Evolutionary conservation across 192 early-diverging fungal genomes (phyloP).

Genomic region (Oehlia diaphana): DNA sequence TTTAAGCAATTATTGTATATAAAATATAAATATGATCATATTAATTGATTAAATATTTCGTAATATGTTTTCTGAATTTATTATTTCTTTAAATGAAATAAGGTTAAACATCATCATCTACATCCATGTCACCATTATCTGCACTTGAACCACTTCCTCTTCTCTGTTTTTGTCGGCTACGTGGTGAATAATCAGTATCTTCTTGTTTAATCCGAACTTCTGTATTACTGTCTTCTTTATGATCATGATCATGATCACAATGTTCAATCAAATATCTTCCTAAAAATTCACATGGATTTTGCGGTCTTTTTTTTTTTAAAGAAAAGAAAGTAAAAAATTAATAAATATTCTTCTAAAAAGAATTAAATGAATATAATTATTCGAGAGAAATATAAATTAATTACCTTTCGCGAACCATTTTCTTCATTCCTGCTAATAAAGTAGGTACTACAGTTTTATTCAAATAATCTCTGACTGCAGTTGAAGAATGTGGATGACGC

Average conservation of each 20-base stretch:
- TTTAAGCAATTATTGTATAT: too few relatives aligned
- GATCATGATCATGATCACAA: conserved; percentile 28
- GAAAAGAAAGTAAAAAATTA: not conserved
- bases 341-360: too few relatives aligned
- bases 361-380: too few relatives aligned
- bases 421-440: conserved; percentile 45
- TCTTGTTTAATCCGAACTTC: conserved; percentile 9
- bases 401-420: conserved; percentile 44
- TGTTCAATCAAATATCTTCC: conserved; percentile 38
- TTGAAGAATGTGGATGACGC: conserved; percentile 10
- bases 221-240: conserved; percentile 6
- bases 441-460: conserved; percentile 49
- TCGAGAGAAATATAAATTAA: not conserved
- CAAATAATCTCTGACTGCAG: conserved; percentile 40
- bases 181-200: conserved; percentile 4
- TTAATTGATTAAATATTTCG: not conserved
- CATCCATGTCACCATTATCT: conserved; percentile 9
- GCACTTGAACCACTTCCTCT: conserved; percentile 13
- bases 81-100: not conserved
- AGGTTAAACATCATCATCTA: not conserved
- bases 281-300: conserved; percentile 41
- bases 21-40: too few relatives aligned
- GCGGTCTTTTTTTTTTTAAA: conserved; percentile 33
- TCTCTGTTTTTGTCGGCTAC: conserved; percentile 8
- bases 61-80: not conserved